These are phyloP conservation scores for Peribolospora kevripleyi DNA, from an alignment of 768 basidiomycete species.

Conservation along the genomic window DNA sequence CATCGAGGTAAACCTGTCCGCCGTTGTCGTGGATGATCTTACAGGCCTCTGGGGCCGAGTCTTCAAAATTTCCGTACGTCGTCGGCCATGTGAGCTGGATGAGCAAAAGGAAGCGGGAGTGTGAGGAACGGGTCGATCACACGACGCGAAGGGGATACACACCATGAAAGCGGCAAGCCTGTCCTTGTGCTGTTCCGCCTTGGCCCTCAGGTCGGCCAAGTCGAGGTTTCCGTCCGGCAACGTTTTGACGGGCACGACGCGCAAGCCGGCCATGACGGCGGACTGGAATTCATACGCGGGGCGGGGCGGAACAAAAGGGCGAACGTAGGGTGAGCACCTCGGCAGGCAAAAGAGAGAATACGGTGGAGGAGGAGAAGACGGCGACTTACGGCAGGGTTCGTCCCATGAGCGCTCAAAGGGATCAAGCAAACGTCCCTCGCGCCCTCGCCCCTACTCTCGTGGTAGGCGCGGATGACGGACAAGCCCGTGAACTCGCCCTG, in stretches of 20 bases:
- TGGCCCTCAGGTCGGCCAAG: constrained; percentile 53
- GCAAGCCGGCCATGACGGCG: constrained; percentile 88
- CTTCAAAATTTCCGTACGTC: constrained; percentile 92
- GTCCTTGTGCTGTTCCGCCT: constrained; percentile 76
- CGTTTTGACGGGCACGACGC: constrained; percentile 86
- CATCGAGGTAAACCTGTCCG: constrained; percentile 79
- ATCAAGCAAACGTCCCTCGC: constrained; percentile 80
- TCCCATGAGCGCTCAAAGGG: constrained; percentile 27
- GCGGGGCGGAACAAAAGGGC: background rate
- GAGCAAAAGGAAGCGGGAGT: constrained; percentile 4
- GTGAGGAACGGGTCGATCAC: background rate
- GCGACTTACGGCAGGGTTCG: constrained; percentile 70
- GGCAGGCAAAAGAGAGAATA: too few relatives aligned
- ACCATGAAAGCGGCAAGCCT: constrained; percentile 92
- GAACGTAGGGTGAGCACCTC: constrained; percentile 9
- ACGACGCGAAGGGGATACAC: constrained; percentile 7
- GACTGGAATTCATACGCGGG: constrained; percentile 31
- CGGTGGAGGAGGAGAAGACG: background rate
- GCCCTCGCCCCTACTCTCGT: constrained; percentile 60
- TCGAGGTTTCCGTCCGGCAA: constrained; percentile 70
- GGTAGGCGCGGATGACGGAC: constrained; percentile 77
- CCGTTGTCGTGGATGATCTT: constrained; percentile 81
- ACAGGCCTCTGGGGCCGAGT: constrained; percentile 41
- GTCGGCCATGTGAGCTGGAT: constrained; percentile 79
- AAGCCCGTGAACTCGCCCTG: constrained; percentile 96